Base-by-base conservation (phyloP, 768 basidiomycete species). In the Amanita inopinata region DNA sequence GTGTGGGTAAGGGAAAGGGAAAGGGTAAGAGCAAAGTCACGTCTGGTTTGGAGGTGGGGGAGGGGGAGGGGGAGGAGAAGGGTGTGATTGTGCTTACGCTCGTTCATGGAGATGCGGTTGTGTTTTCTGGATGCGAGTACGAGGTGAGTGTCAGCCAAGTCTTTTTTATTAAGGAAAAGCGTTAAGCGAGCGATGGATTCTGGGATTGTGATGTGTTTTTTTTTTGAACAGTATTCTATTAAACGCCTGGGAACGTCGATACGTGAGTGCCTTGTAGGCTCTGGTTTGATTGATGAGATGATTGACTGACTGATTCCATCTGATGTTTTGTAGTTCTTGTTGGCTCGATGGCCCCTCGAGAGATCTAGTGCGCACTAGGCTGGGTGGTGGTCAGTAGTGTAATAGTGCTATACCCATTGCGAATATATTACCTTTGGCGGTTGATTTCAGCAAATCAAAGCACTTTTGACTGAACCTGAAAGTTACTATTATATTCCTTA, bases 211-310 rank as follows among this genome's bases (percentile, higher is more conserved):
- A n/a, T n/a, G n/a, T n/a, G 23, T 34, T 50, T 24, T 36, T 25
- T 18, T 20, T 25, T 47, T 20, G 28, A 35, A 14, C 46, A 71
- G 70, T 71, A 68, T 56, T 64, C 66, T 24, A 57, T 70, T 41
- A 67, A 69, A 43, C 63, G 68, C 2, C 55, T 57, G 33, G 70
- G 70, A 33, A 67, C 66, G 17, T 64, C 62, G 38, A 65, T 71
- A 37, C 56, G 69, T 69, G 51, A 61, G 68, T 42, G 31, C 27
- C 10, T 35, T 7, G 27, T 18, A 12, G 25, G 7, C 14, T 20
- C 4, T 23, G 12, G 6, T 14, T 15, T 33, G 3, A 22, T 24
- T 4, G 3, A n/a, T 12, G 22, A n/a, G 6, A 18, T 17, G 15
- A 15, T 22, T 38, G 28, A 39, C 34, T n/a, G 20, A 37, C 19